These are phyloP conservation scores for Boechera stricta DNA, from an alignment of 345 rosid genomes.

Conservation along the genomic window DNA sequence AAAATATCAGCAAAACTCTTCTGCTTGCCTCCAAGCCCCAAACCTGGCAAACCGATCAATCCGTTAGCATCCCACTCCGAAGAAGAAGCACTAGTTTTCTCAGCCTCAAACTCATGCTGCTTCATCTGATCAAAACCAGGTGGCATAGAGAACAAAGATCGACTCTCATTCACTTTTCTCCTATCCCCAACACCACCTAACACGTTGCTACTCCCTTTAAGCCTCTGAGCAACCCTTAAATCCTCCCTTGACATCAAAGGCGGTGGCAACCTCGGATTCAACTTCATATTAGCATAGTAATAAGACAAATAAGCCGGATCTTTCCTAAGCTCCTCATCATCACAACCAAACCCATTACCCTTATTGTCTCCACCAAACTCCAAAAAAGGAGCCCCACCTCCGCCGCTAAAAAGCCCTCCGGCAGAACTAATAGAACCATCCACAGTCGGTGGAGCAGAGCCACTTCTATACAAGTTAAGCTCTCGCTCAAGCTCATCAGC, in stretches of 20 bases:
- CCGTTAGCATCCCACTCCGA: slow-evolving; percentile 85
- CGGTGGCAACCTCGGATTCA: slow-evolving; percentile 93
- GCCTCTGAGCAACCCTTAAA: slow-evolving; percentile 80
- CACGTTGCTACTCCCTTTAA: slow-evolving; percentile 61
- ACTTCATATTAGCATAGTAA: slow-evolving; percentile 75
- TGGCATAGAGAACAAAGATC: slow-evolving; percentile 71
- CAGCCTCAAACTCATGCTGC: slow-evolving; percentile 54
- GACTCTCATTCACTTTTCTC: slow-evolving; percentile 58
- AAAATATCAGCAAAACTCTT: slow-evolving; percentile 77
- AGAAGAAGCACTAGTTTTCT: slow-evolving; percentile 49
- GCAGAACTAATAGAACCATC: slow-evolving; percentile 69
- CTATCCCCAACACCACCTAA: slow-evolving; percentile 82
- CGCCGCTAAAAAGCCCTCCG: slow-evolving; percentile 64
- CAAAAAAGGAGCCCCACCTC: slow-evolving; percentile 46
- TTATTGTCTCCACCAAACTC: slow-evolving; percentile 56
- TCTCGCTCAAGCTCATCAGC: slow-evolving; percentile 66
- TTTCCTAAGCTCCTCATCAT: slow-evolving; percentile 81
- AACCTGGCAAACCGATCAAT: slow-evolving; percentile 72
- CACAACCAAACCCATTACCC: slow-evolving; percentile 50
- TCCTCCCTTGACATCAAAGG: slow-evolving; percentile 89
- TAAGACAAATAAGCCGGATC: slow-evolving; percentile 75
- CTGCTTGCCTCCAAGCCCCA: slow-evolving; percentile 70
- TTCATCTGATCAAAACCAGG: slow-evolving; percentile 80
- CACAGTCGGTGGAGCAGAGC: slow-evolving; percentile 82
- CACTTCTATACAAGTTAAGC: slow-evolving; percentile 72